These are phyloP conservation scores for Neocallimastix lanati DNA, from an alignment of 192 early-diverging fungal genomes.

Conservation along the genomic window DNA sequence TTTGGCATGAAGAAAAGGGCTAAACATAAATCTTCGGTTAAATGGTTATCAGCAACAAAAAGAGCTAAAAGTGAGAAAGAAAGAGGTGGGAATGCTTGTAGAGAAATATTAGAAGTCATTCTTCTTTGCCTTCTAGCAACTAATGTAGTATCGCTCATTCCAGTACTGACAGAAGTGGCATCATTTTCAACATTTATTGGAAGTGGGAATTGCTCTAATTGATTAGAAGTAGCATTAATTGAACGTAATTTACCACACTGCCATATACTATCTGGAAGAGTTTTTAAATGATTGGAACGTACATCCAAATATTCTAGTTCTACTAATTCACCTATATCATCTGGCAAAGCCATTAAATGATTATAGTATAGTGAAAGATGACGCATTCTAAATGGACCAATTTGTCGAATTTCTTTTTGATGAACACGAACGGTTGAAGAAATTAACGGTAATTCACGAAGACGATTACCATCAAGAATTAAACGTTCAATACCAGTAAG, in stretches of 20 bases:
- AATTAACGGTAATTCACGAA: slow-evolving; percentile 10
- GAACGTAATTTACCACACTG: slow-evolving; percentile 36
- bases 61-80: slow-evolving; percentile 33
- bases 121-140: slow-evolving; percentile 12
- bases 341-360: slow-evolving; percentile 40
- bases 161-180: slow-evolving; percentile 17
- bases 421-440: neutral
- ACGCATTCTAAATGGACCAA: slow-evolving; percentile 1
- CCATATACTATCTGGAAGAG: slow-evolving; percentile 62
- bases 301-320: slow-evolving; percentile 44
- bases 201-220: slow-evolving; percentile 61
- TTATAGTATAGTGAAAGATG: slow-evolving; percentile 25
- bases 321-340: slow-evolving; percentile 42
- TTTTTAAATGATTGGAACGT: slow-evolving; percentile 56
- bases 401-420: neutral
- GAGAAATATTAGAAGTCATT: neutral
- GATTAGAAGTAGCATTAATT: slow-evolving; percentile 64
- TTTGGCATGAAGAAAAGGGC: slow-evolving; percentile 53
- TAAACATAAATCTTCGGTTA: slow-evolving; percentile 63
- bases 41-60: slow-evolving; percentile 61
- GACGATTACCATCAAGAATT: slow-evolving; percentile 13
- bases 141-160: slow-evolving; percentile 19
- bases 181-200: slow-evolving; percentile 29
- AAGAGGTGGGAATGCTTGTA: slow-evolving; percentile 22
- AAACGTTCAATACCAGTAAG: slow-evolving; percentile 8